Percentiles rank a stretch among this genome's conserved stretches.
phyloP scores from a whole-genome alignment of 75 land plant species.

The Chamaecyparis obtusa region DNA sequence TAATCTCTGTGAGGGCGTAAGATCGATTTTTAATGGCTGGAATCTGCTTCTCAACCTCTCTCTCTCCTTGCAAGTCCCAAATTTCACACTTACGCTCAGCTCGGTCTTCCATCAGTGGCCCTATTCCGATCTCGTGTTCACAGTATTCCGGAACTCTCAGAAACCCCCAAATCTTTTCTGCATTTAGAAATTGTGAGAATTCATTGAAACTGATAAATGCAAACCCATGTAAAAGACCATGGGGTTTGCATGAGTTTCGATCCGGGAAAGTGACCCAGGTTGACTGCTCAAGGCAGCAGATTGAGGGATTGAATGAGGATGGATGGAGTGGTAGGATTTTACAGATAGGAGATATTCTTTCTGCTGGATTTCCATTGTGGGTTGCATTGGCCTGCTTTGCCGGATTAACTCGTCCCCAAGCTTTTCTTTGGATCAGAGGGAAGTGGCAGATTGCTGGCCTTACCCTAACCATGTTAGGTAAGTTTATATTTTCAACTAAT shows the following conservation, averaged over 20 bases:
- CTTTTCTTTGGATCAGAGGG: slow-evolving; percentile 61
- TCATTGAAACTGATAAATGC: neutral
- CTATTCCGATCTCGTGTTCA: neutral
- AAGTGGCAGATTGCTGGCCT: slow-evolving; percentile 63
- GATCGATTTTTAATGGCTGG: neutral
- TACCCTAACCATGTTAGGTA: slow-evolving; percentile 85
- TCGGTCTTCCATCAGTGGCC: neutral
- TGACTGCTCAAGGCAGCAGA: neutral
- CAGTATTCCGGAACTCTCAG: neutral
- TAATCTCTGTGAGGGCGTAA: neutral
- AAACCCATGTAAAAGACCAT: neutral
- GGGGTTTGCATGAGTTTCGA: neutral
- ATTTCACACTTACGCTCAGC: neutral
- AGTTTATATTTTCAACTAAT: neutral
- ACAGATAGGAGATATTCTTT: slow-evolving; percentile 49
- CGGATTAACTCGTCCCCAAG: slow-evolving; percentile 51
- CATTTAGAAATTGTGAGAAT: neutral
- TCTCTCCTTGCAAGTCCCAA: neutral
- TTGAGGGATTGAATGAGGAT: slow-evolving; percentile 7
- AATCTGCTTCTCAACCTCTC: neutral
- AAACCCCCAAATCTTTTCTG: neutral
- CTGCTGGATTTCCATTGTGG: slow-evolving; percentile 84
- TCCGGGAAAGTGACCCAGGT: neutral
- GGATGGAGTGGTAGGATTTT: slow-evolving; percentile 16
- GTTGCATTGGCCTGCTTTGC: slow-evolving; percentile 58